phyloP scores from a whole-genome alignment of 176 grass and related monocot genomes.

The Canna indica region DNA sequence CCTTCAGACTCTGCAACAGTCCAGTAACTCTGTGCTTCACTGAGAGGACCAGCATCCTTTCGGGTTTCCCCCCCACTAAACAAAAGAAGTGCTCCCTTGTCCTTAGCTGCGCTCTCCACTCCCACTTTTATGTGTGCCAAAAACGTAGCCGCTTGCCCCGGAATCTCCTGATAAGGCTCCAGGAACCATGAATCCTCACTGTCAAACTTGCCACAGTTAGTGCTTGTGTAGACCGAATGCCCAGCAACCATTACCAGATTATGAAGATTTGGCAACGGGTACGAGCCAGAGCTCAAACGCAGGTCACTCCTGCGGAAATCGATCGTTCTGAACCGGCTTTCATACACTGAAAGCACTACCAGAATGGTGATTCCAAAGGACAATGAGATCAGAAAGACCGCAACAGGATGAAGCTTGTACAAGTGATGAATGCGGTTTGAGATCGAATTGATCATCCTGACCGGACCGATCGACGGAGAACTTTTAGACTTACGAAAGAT shows the following conservation, averaged over 20 bases:
- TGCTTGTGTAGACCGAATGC: slow-evolving; percentile 73
- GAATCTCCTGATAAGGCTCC: slow-evolving; percentile 77
- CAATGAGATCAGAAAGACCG: slow-evolving; percentile 47
- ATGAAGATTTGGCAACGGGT: slow-evolving; percentile 41
- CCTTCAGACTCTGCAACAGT: slow-evolving; percentile 57
- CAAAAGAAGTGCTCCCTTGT: slow-evolving; percentile 56
- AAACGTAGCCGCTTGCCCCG: slow-evolving; percentile 77
- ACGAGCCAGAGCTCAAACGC: slow-evolving; percentile 20
- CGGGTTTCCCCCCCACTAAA: slow-evolving; percentile 89
- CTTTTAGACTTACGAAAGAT: slow-evolving; percentile 39
- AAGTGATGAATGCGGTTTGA: slow-evolving; percentile 30
- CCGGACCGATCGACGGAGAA: slow-evolving; percentile 27
- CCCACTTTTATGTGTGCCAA: slow-evolving; percentile 74
- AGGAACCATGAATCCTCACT: slow-evolving; percentile 78
- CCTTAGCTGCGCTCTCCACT: slow-evolving; percentile 39
- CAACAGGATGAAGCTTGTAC: slow-evolving; percentile 63
- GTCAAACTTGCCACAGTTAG: slow-evolving; percentile 45
- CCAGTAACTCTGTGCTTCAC: slow-evolving; percentile 97
- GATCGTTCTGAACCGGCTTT: slow-evolving; percentile 55
- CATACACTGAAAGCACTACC: slow-evolving; percentile 57
- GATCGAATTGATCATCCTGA: slow-evolving; percentile 25
- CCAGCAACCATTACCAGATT: slow-evolving; percentile 93
- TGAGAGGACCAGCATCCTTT: slow-evolving; percentile 70
- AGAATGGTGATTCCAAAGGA: slow-evolving; percentile 49
- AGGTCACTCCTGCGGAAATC: slow-evolving; percentile 13